Percentiles rank a stretch among this genome's conserved stretches.
These are phyloP conservation scores for Aspergillus sojae DNA, from an alignment of 2,329 filamentous ascomycete species.

Conservation along the genomic window DNA sequence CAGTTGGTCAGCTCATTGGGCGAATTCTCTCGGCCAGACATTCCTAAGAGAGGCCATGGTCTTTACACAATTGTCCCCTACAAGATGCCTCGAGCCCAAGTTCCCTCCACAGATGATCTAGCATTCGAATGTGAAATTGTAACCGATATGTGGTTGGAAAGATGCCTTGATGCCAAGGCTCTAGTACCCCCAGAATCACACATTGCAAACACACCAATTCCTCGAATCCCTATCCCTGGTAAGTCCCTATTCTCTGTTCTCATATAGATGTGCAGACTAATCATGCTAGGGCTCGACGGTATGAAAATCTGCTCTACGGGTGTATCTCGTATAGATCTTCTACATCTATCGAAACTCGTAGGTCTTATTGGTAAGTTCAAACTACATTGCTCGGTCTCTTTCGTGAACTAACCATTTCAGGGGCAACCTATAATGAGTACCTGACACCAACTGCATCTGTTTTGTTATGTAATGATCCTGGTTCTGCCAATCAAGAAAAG, in stretches of 20 bases:
- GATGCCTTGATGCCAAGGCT: conserved; percentile 75
- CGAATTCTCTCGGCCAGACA: conserved; percentile 38
- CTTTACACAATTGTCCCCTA: conserved; percentile 46
- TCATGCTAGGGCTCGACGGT: conserved; percentile 60
- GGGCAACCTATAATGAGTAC: conserved; percentile 78
- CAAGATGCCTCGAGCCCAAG: conserved; percentile 33
- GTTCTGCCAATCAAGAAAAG: conserved; percentile 67
- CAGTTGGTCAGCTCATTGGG: conserved; percentile 37
- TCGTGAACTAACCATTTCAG: conserved; percentile 38
- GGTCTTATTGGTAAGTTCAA: conserved; percentile 63
- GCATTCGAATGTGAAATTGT: conserved; percentile 56
- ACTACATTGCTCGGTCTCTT: background rate
- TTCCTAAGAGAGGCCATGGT: conserved; percentile 36
- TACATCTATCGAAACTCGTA: conserved; percentile 79
- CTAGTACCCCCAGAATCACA: conserved; percentile 71
- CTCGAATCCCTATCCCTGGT: conserved; percentile 62
- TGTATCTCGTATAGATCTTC: conserved; percentile 80
- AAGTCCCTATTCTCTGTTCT: background rate
- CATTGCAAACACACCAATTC: conserved; percentile 76
- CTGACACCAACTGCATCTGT: conserved; percentile 73
- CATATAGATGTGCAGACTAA: conserved; percentile 18
- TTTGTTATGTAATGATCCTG: conserved; percentile 68
- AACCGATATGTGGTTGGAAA: conserved; percentile 93
- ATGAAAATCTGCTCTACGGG: conserved; percentile 78
- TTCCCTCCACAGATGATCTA: conserved; percentile 44